Conservation (phyloP, 164 flowering plant species). For the Stephania cephalantha region DNA sequence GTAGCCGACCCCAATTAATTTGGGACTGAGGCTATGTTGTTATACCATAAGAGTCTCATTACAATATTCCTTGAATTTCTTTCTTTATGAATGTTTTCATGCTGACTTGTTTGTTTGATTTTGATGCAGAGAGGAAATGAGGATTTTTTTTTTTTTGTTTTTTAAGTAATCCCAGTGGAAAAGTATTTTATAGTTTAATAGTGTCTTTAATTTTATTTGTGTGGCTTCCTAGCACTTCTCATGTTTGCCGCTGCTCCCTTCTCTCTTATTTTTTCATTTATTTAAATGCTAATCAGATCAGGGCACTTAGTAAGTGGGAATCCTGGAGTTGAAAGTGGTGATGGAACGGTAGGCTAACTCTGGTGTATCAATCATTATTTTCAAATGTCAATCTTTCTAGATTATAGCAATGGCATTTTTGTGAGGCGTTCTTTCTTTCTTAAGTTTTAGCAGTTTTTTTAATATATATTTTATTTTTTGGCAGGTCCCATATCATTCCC, state of each 20-base stretch:
- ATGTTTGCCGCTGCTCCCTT: background rate
- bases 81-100: background rate
- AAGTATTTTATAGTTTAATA: background rate
- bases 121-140: background rate
- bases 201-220: background rate
- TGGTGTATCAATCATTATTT: background rate
- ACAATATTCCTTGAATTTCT: too few relatives aligned
- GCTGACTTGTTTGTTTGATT: background rate
- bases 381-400: background rate
- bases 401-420: background rate
- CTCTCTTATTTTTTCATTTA: background rate
- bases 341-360: conserved; percentile 69
- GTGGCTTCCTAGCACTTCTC: background rate
- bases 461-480: background rate
- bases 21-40: too few relatives aligned
- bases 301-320: conserved; percentile 79
- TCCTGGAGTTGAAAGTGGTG: conserved; percentile 87
- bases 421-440: background rate
- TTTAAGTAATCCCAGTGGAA: background rate
- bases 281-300: conserved; percentile 41
- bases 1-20: too few relatives aligned
- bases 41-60: too few relatives aligned
- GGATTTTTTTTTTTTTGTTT: background rate
- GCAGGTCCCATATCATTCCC: conserved; percentile 92
- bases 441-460: conserved; percentile 9